Evolutionary conservation across 176 grass and related monocot genomes (phyloP).

Genomic region (Typha latifolia): DNA sequence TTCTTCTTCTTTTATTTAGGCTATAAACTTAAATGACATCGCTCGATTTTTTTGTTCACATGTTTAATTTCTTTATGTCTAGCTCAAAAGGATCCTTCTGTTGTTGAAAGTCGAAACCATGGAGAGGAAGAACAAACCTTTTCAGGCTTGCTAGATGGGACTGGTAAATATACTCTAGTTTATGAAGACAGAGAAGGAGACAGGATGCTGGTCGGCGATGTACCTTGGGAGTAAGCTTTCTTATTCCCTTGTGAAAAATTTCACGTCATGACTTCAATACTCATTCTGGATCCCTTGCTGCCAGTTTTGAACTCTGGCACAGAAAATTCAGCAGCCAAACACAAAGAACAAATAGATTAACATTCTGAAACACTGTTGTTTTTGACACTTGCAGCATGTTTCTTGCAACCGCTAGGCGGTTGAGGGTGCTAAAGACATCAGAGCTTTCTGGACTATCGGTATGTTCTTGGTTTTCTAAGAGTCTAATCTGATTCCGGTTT

Average conservation of each 20-base stretch:
- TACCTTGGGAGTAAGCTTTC: constrained; percentile 83
- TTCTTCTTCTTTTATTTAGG: no score
- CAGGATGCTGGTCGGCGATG: constrained; percentile 65
- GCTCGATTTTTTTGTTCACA: background rate
- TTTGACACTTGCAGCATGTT: constrained; percentile 53
- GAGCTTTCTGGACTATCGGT: constrained; percentile 53
- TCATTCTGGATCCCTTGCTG: no score
- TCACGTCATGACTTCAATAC: no score
- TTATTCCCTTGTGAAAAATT: background rate
- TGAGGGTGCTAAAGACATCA: constrained; percentile 86
- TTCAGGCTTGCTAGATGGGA: constrained; percentile 60
- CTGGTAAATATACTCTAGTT: constrained; percentile 87
- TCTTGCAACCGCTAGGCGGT: constrained; percentile 62
- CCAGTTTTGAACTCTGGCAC: no score
- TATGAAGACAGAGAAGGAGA: constrained; percentile 87
- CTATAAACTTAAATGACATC: no score
- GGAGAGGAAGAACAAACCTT: constrained; percentile 52
- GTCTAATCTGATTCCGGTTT: no score
- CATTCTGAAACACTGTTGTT: background rate
- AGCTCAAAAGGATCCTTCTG: constrained; percentile 58
- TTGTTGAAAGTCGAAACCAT: constrained; percentile 18
- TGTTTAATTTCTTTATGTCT: constrained; percentile 19
- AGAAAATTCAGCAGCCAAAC: no score
- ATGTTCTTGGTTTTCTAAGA: constrained; percentile 7
- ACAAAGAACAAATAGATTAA: background rate